A percentile compares a stretch with the other conserved stretches of the same genome.
Conservation (phyloP, 768 basidiomycete species). For the Boletus tylopilopsis region DNA sequence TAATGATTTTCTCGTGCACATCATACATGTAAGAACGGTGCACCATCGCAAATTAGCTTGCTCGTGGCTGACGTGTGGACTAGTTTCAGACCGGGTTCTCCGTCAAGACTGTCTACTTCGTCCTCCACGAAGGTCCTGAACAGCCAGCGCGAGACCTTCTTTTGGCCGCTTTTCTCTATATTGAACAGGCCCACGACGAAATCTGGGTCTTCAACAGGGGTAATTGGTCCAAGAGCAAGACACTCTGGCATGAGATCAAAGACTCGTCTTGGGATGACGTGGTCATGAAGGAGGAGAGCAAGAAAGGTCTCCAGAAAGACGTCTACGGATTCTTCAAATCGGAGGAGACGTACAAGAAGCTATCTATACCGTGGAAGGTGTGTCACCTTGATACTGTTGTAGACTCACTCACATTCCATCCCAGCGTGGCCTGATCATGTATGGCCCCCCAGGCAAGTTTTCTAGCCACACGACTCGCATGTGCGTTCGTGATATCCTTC, state of each 20-base stretch:
- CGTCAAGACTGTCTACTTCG: constrained; percentile 36
- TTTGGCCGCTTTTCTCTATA: constrained; percentile 48
- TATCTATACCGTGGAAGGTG: constrained; percentile 84
- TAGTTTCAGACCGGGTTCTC: constrained; percentile 31
- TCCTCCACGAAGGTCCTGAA: constrained; percentile 61
- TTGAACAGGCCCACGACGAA: constrained; percentile 56
- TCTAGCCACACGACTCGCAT: background rate
- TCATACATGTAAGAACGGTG: constrained; percentile 40
- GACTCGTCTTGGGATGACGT: constrained; percentile 73
- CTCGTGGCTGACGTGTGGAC: background rate
- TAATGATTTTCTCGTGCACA: constrained; percentile 54
- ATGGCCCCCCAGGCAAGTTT: constrained; percentile 68
- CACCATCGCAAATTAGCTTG: background rate
- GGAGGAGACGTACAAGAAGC: constrained; percentile 65
- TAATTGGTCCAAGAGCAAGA: constrained; percentile 59
- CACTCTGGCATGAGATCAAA: constrained; percentile 59
- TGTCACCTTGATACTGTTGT: background rate
- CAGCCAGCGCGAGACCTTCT: constrained; percentile 50
- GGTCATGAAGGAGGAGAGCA: constrained; percentile 67
- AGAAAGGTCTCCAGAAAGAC: constrained; percentile 66
- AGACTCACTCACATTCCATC: background rate
- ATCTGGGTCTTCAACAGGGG: constrained; percentile 77
- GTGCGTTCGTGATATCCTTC: background rate
- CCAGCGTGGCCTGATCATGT: constrained; percentile 78
- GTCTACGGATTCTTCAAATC: constrained; percentile 79